Evolutionary conservation across 2,329 filamentous ascomycete genomes (phyloP).

Genomic region (Nannizziopsis barbatae): DNA sequence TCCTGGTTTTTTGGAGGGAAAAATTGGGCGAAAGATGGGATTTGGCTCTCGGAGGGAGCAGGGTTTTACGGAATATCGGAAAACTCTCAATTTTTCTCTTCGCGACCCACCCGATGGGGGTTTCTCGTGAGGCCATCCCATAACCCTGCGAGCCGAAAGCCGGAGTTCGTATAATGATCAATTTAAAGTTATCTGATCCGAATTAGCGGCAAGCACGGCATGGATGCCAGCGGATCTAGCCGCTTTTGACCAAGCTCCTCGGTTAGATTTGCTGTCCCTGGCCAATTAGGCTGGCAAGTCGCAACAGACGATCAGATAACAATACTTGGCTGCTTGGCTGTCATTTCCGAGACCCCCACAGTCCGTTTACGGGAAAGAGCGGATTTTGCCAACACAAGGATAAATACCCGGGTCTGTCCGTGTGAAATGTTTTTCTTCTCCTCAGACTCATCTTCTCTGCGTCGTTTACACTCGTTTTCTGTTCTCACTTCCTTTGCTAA

Average conservation of each 20-base stretch:
- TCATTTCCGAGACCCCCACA: no score
- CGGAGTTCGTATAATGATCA: neutral
- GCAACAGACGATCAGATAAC: no score
- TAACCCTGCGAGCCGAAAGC: neutral
- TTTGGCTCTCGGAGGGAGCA: no score
- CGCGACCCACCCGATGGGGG: neutral
- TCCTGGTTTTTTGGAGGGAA: neutral
- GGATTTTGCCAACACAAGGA: no score
- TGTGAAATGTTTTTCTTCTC: neutral
- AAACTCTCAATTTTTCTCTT: no score
- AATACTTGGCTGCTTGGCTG: no score
- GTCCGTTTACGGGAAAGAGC: no score
- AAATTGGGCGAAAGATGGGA: no score
- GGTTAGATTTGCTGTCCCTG: neutral
- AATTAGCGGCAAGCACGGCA: neutral
- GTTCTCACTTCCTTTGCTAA: neutral
- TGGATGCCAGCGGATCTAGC: neutral
- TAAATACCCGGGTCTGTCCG: no score
- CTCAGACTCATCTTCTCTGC: neutral
- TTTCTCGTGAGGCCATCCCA: neutral
- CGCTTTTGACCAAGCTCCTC: neutral
- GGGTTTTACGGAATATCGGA: no score
- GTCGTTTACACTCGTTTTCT: neutral
- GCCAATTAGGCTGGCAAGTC: neutral
- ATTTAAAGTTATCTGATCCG: conserved; percentile 8